Percentiles rank a stretch among this genome's conserved stretches.
Evolutionary conservation across 768 basidiomycete species (phyloP).

Genomic region (Udeniomyces megalosporus): DNA sequence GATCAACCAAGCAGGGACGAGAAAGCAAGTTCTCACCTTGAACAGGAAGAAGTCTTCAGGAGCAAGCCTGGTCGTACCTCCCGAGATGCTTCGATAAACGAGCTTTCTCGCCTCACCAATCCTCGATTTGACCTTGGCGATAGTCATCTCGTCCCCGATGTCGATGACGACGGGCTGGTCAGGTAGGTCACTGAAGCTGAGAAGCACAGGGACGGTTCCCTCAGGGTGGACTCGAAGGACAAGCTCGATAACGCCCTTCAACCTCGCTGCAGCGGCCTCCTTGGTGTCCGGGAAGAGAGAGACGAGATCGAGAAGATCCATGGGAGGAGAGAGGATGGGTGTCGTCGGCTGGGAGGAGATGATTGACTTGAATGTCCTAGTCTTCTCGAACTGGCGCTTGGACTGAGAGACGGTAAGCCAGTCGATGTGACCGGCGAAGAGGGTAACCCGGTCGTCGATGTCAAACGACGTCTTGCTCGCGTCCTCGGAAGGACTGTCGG

Average conservation of each 20-base stretch:
- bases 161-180: slow-evolving; percentile 14
- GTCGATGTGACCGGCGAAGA: slow-evolving; percentile 2
- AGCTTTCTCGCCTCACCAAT: slow-evolving; percentile 6
- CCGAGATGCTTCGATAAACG: not conserved
- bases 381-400: slow-evolving; percentile 10
- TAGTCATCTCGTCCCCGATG: not conserved
- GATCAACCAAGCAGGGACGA: too few species aligned
- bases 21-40: slow-evolving; percentile 2
- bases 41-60: slow-evolving; percentile 12
- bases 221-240: slow-evolving; percentile 8
- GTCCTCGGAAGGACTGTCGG: not conserved
- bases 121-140: slow-evolving; percentile 2
- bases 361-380: not conserved
- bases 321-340: not conserved
- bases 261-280: not conserved
- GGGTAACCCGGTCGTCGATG: slow-evolving; percentile 4
- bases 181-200: slow-evolving; percentile 12
- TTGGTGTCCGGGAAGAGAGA: slow-evolving; percentile 2
- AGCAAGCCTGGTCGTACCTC: not conserved
- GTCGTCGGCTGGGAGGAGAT: slow-evolving; percentile 1
- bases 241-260: slow-evolving; percentile 15
- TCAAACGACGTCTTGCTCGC: not conserved
- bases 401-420: slow-evolving; percentile 12
- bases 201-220: slow-evolving; percentile 3
- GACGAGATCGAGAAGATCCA: not conserved